A percentile compares a stretch with the other conserved stretches of the same genome.
These are phyloP conservation scores for Alliaria petiolata DNA, from an alignment of 345 rosid species.

Conservation along the genomic window DNA sequence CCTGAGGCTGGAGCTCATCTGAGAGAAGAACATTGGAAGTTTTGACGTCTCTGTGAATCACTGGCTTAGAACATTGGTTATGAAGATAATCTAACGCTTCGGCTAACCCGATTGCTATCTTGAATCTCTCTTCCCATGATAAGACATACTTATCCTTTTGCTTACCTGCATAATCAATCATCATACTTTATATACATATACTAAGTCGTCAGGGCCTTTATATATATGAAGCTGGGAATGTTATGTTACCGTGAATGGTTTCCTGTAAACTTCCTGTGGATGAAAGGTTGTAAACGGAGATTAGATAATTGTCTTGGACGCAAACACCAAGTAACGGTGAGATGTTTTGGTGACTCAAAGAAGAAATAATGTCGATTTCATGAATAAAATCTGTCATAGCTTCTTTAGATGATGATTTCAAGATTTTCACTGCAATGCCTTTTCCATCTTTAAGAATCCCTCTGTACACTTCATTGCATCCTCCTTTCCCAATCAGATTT, in stretches of 20 bases:
- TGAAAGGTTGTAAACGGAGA: slow-evolving; percentile 68
- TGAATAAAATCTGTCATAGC: slow-evolving; percentile 53
- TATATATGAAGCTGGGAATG: background rate
- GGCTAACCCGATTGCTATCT: slow-evolving; percentile 55
- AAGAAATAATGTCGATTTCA: slow-evolving; percentile 68
- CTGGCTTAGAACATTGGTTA: slow-evolving; percentile 50
- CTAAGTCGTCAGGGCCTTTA: background rate
- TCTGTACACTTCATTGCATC: slow-evolving; percentile 62
- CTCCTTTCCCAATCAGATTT: slow-evolving; percentile 78
- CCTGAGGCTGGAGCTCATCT: slow-evolving; percentile 64
- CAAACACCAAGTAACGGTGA: slow-evolving; percentile 62
- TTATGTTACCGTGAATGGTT: slow-evolving; percentile 54
- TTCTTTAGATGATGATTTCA: slow-evolving; percentile 53
- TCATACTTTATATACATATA: background rate
- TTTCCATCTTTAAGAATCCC: slow-evolving; percentile 65
- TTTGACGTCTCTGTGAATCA: slow-evolving; percentile 87
- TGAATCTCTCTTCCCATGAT: slow-evolving; percentile 64
- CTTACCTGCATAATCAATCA: slow-evolving; percentile 15
- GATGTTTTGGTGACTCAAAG: slow-evolving; percentile 56
- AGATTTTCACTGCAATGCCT: slow-evolving; percentile 64
- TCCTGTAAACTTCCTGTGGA: slow-evolving; percentile 71
- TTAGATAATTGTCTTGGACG: slow-evolving; percentile 41
- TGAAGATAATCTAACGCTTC: slow-evolving; percentile 78
- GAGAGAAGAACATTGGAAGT: slow-evolving; percentile 83
- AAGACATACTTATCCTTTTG: slow-evolving; percentile 22